Evolutionary conservation across 441 rosid genomes (phyloP), one percentile per base, ranked within the genome.

Genomic region (Corymbia calophylla): DNA sequence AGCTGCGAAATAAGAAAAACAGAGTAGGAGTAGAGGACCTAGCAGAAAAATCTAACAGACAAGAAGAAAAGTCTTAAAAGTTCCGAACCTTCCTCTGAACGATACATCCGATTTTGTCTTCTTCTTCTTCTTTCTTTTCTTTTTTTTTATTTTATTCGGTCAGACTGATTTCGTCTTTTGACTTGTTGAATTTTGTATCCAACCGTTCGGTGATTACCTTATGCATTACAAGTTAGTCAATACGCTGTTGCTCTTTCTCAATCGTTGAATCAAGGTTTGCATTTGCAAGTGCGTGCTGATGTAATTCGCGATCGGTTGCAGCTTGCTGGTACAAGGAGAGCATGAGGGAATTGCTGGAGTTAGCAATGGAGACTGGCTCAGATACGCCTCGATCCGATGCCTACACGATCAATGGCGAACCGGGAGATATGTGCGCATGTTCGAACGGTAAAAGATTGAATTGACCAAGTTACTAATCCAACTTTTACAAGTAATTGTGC

Each of bases 351-450:
- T 21, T 86, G 80, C 35, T 88, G 87, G 90, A 90, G 66, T 91
- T 92, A 44, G 92, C 88, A 47, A 12, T 66, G 5, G 5, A 44
- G 9, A 86, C 91, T 3, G 94, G 94, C 39, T 90, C 53, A 8
- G 93, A 93, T 60, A 92, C 92, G 5, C 93, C 93, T 88, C 82
- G 87, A 15, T 95, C 95, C 35, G 93, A 94, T 90, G 95, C 95
- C 55, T 92, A 88, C 32, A 92, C 91, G 13, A 94, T 94, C 35
- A 94, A 94, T 86, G 96, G 95, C 18, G 93, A 94, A 35, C 94
- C 95, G 10, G 95, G 95, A 29, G 93, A 94, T 88, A 89, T 88
- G 25, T 88, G 87, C 84, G 88, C 91, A 2, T 94, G 95, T 87
- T 94, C 96, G 16, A 56, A 48, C 19, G 70, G 86, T 62, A 87